Evolutionary conservation across 2,329 filamentous ascomycete species (phyloP).

Genomic region (Allantophomopsis lycopodina): DNA sequence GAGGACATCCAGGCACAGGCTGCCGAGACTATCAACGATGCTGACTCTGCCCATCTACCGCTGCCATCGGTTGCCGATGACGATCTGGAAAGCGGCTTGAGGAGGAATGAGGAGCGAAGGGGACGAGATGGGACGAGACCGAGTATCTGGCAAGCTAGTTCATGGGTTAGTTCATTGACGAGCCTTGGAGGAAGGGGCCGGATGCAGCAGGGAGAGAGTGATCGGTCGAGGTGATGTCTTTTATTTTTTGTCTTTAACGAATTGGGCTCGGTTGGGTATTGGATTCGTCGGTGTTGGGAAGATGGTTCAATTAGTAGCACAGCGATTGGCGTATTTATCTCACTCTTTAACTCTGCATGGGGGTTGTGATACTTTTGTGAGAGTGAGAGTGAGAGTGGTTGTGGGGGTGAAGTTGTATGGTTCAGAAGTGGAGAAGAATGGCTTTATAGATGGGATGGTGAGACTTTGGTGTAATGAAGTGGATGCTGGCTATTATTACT

Average conservation of each 20-base stretch:
- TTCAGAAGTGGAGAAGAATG: too few species aligned
- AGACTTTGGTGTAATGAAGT: too few species aligned
- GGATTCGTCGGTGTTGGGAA: neutral
- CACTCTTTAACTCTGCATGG: too few species aligned
- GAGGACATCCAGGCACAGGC: slow-evolving; percentile 29
- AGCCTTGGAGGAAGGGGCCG: too few species aligned
- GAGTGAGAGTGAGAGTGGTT: too few species aligned
- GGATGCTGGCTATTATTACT: too few species aligned
- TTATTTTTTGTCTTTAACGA: too few species aligned
- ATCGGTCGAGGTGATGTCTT: neutral
- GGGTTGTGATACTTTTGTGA: too few species aligned
- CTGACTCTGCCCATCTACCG: slow-evolving; percentile 26
- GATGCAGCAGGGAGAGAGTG: too few species aligned
- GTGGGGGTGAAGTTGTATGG: too few species aligned
- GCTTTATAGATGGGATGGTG: too few species aligned
- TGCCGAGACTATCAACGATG: slow-evolving; percentile 27
- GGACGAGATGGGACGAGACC: too few species aligned
- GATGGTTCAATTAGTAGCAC: neutral
- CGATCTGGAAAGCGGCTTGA: neutral
- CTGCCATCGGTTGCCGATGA: slow-evolving; percentile 9
- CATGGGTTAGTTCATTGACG: neutral
- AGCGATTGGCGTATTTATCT: neutral
- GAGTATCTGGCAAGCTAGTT: neutral
- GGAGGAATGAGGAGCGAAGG: neutral
- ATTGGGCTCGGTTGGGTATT: neutral